Evolutionary conservation across 164 flowering plant genomes (phyloP), one percentile per base, ranked within the genome.

Genomic region (Litsea cubeba): DNA sequence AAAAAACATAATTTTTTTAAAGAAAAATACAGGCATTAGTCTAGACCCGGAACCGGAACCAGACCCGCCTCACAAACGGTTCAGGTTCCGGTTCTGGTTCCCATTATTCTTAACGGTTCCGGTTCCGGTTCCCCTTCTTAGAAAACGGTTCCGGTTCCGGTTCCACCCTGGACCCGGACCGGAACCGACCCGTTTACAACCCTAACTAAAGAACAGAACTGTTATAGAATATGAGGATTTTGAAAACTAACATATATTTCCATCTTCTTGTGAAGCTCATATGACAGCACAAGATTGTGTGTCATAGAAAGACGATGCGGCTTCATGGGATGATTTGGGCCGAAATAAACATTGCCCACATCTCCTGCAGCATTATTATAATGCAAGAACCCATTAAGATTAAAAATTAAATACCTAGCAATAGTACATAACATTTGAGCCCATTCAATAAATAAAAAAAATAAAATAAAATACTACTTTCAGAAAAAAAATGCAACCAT

Each of bases 271-370:
- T 96, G 98, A 3, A 96, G 95, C 0, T 87, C 92, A 65, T 96
- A 96, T 0, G 99, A 81, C 62, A 96, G 93, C 63, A 96, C 97
- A 60, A 96, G 92, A 84, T 96, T 93, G 75, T 96, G 98, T 24
- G 99, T 96, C 99, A 96, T 96, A 78, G 95, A 94, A 71, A 96
- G 94, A 50, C 99, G 88, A 74, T 96, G 99, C 2, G 99, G 99
- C 78, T 96, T 96, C 99, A 96, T 96, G 1, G 98, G 99, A 82
- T 96, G 99, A 65, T 94, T 96, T 14, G 97, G 97, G 12, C 99
- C 99, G 68, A 93, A 96, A 78, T 96, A 94, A 24, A 96, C 98
- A 58, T 80, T 93, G 1, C 98, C 99, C 22, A 90, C 99, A 86
- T 96, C 99, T 62, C 99, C 99, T 92, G 93, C 88, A 88, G 81